Base-by-base conservation (phyloP, 805 yeast species). In the Wickerhamomyces bisporus region DNA sequence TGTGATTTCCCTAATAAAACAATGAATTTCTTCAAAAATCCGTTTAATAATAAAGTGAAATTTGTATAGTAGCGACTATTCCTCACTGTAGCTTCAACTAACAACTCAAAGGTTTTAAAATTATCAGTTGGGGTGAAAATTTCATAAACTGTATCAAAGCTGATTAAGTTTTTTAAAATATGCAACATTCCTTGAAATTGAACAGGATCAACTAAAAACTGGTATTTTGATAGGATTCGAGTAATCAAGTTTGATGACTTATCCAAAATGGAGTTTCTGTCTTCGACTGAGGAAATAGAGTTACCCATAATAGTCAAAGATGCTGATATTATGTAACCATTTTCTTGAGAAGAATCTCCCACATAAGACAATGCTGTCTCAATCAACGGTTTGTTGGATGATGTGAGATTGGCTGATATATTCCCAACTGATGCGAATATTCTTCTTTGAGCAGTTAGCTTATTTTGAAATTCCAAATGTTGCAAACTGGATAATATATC, bases 131-230 rank as follows among this genome's bases (percentile, higher is more conserved):
- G 26, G n/a, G 9, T 18, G 30, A 52, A 51, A 12, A 53, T 19
- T 3, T 41, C 42, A 7, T 8, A 12, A 26, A 49, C 25, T 1
- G 52, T 46, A 9, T 42, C 45, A 21, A 43, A 36, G 6, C 42
- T 37, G 0, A 47, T 38, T 2, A 48, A 10, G 17, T 34, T 42
- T 26, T 55, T 54, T 32, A 52, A 32, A 1, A 47, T 6, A 23
- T 55, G 58, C 12, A 55, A 16, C 3, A 45, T 42, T 6, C 58
- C 57, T 26, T 53, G 58, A 35, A 54, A 55, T 27, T 45, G 45
- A 16, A 52, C 45, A 1, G 58, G 53, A 38, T 55, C 60, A 8
- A 38, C 39, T 9, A 55, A 35, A 32, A 31, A 39, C 14, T 42
- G 35, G 21, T 49, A 50, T 38, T 53, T 53, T 4, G 28, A 5